phyloP scores from a whole-genome alignment of 140 eudicot genomes.

The Ambrosia hybrid region DNA sequence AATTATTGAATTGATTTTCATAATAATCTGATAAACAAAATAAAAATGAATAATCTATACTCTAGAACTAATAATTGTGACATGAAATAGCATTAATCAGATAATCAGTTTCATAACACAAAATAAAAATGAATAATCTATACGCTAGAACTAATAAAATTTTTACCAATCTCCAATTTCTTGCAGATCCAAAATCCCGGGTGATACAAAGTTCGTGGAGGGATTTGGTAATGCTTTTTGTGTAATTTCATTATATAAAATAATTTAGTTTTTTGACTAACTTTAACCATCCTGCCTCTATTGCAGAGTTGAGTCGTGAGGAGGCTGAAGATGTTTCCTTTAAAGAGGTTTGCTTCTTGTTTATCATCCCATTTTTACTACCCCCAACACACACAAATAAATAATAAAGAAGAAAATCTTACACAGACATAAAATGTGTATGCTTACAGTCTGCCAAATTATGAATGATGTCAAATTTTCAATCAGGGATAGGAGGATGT shows the following conservation, averaged over 20 bases:
- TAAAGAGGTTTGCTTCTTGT: conserved; percentile 63
- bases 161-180: conserved; percentile 14
- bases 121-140: no score
- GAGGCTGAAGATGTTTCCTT: conserved; percentile 93
- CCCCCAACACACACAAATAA: not conserved
- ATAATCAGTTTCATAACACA: not conserved
- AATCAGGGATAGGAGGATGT: conserved; percentile 5
- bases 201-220: conserved; percentile 71
- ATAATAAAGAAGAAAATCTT: no score
- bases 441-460: not conserved
- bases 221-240: conserved; percentile 56
- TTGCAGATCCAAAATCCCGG: conserved; percentile 68
- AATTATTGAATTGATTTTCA: not conserved
- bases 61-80: not conserved
- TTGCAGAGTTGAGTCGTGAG: conserved; percentile 82
- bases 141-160: no score
- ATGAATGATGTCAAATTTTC: conserved; percentile 1
- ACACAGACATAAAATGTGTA: not conserved
- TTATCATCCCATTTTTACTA: conserved; percentile 8
- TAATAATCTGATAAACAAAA: not conserved
- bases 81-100: not conserved
- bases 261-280: conserved; percentile 3
- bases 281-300: conserved; percentile 19
- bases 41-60: not conserved
- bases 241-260: not conserved